Conservation (phyloP, 1,284 basidiomycete genomes). For the Porodaedalea pini region DNA sequence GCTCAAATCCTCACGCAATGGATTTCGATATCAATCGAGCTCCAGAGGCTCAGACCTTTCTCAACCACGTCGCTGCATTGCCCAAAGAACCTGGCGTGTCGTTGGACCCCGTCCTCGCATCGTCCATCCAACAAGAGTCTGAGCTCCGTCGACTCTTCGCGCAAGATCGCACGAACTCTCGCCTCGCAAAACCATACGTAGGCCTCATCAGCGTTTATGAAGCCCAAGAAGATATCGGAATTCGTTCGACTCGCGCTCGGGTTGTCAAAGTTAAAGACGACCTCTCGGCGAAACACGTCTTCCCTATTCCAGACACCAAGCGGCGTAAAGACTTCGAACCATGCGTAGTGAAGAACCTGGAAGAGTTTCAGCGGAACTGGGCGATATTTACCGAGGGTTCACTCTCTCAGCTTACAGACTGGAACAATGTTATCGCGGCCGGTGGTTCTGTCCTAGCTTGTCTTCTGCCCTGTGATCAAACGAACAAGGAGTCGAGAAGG, state of each 20-base stretch:
- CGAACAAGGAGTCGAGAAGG: constrained; percentile 46
- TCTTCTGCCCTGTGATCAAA: constrained; percentile 45
- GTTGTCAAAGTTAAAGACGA: constrained; percentile 38
- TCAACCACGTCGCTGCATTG: constrained; percentile 38
- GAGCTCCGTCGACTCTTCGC: constrained; percentile 52
- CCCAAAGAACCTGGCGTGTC: constrained; percentile 37
- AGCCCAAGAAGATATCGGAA: constrained; percentile 35
- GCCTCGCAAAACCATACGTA: constrained; percentile 45
- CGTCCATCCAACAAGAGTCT: constrained; percentile 51
- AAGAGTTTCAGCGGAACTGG: constrained; percentile 23
- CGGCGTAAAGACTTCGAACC: constrained; percentile 39
- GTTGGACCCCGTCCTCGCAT: constrained; percentile 43
- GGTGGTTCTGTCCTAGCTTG: constrained; percentile 58
- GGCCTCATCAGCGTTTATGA: constrained; percentile 56
- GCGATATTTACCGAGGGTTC: constrained; percentile 24
- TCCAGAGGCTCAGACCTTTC: constrained; percentile 40
- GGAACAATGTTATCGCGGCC: constrained; percentile 45
- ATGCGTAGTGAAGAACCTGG: constrained; percentile 19
- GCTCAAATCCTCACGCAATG: background rate
- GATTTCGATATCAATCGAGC: constrained; percentile 10
- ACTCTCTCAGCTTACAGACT: constrained; percentile 20
- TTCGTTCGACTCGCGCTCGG: constrained; percentile 44
- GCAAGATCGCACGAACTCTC: constrained; percentile 42
- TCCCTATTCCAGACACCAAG: constrained; percentile 38
- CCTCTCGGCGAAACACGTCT: constrained; percentile 40